These are phyloP conservation scores for Cercophora newfieldiana DNA, from an alignment of 495 filamentous ascomycete species.

Conservation along the genomic window DNA sequence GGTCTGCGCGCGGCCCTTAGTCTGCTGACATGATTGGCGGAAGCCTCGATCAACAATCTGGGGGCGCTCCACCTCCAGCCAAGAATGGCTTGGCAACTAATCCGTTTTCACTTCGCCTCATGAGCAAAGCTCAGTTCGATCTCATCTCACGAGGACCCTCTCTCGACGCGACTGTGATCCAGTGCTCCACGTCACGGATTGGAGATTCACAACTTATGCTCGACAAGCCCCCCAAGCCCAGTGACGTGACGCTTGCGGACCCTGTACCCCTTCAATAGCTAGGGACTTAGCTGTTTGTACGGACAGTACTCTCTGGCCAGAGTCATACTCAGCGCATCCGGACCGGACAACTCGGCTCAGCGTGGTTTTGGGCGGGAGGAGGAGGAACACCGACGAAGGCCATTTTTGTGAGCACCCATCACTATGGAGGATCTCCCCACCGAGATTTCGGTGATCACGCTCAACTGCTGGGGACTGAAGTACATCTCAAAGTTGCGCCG, in stretches of 20 bases:
- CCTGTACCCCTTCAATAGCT: background rate
- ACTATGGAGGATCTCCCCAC: slow-evolving; percentile 42
- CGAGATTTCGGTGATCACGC: slow-evolving; percentile 73
- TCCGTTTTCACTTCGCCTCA: background rate
- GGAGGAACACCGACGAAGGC: background rate
- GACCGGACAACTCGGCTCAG: background rate
- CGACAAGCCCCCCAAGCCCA: no score
- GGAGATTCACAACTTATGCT: background rate
- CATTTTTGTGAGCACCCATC: background rate
- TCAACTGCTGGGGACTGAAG: slow-evolving; percentile 97
- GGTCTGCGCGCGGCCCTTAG: no score
- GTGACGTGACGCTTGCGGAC: background rate
- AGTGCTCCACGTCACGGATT: background rate
- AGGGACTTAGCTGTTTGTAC: no score
- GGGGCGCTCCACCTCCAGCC: background rate
- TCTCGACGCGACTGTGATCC: background rate
- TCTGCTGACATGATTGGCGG: background rate
- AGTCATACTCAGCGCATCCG: background rate
- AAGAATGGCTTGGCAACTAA: background rate
- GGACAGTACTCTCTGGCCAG: no score
- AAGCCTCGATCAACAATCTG: background rate
- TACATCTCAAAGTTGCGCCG: slow-evolving; percentile 76
- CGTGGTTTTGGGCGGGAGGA: background rate
- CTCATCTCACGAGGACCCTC: background rate
- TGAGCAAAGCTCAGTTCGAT: background rate